These are phyloP conservation scores for Penicillium brevicompactum DNA, from an alignment of 2,329 filamentous ascomycete genomes.

Conservation along the genomic window DNA sequence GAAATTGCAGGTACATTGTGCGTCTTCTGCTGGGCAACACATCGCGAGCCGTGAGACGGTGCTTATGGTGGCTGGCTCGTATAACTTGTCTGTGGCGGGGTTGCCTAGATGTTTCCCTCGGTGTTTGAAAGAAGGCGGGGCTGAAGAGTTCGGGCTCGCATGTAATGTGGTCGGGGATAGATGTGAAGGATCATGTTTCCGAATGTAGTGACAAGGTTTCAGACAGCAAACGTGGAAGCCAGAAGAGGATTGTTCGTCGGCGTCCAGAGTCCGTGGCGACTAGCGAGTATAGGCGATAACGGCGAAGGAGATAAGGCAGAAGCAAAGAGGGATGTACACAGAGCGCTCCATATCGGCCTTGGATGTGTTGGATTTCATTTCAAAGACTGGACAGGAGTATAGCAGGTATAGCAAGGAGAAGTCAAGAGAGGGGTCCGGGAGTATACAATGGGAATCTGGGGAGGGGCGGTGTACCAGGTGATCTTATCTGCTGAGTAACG, in stretches of 20 bases:
- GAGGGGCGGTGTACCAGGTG: conserved; percentile 3
- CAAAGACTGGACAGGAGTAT: neutral
- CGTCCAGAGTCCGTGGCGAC: conserved; percentile 1
- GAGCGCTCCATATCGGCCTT: conserved; percentile 34
- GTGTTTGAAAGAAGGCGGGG: neutral
- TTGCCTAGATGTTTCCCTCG: neutral
- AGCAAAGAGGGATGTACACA: conserved; percentile 40
- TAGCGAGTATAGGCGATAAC: conserved; percentile 39
- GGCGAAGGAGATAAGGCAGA: conserved; percentile 41
- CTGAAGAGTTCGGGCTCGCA: neutral
- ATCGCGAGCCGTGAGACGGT: no score
- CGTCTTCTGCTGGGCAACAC: neutral
- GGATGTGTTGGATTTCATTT: conserved; percentile 18
- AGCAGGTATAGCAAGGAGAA: neutral
- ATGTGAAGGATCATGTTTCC: neutral
- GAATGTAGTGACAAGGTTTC: neutral
- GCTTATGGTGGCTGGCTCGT: no score
- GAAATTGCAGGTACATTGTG: neutral
- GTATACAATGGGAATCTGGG: neutral
- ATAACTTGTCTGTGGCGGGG: neutral
- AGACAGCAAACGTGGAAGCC: neutral
- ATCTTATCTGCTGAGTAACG: conserved; percentile 8
- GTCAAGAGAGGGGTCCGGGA: conserved; percentile 1
- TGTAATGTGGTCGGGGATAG: neutral
- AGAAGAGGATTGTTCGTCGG: neutral